Evolutionary conservation across 2,329 filamentous ascomycete species (phyloP).

Genomic region (Diaporthe velutina): DNA sequence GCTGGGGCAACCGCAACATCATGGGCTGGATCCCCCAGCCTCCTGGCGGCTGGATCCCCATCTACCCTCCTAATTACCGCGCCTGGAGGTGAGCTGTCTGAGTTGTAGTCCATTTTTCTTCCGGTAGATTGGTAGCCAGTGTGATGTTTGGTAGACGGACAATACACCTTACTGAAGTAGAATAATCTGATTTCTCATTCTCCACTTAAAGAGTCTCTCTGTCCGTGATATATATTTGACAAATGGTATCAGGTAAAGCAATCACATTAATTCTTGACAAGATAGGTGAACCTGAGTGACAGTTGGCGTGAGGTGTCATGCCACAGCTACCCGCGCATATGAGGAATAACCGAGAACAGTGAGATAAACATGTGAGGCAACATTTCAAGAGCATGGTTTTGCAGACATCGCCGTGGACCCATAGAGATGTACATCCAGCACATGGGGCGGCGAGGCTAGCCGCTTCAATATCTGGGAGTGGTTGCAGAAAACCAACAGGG

Average conservation of each 20-base stretch:
- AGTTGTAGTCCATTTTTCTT: too few relatives aligned
- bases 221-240: neutral
- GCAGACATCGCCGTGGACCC: too few relatives aligned
- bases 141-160: neutral
- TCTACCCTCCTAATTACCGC: slow-evolving; percentile 14
- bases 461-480: too few relatives aligned
- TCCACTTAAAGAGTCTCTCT: rapidly evolving
- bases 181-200: neutral
- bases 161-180: neutral
- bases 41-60: neutral
- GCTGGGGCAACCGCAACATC: slow-evolving; percentile 24
- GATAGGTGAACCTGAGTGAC: too few relatives aligned
- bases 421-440: too few relatives aligned
- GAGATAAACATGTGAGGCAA: too few relatives aligned
- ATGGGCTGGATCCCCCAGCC: slow-evolving; percentile 13
- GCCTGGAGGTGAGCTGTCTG: neutral
- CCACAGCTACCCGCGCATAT: too few relatives aligned
- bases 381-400: too few relatives aligned
- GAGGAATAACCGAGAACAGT: too few relatives aligned
- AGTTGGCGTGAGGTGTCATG: too few relatives aligned
- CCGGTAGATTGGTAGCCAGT: neutral
- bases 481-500: too few relatives aligned
- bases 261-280: neutral
- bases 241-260: neutral
- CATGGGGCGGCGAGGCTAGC: too few relatives aligned